Base-by-base conservation (phyloP, 805 yeast genomes). In the Hanseniaspora valbyensis region DNA sequence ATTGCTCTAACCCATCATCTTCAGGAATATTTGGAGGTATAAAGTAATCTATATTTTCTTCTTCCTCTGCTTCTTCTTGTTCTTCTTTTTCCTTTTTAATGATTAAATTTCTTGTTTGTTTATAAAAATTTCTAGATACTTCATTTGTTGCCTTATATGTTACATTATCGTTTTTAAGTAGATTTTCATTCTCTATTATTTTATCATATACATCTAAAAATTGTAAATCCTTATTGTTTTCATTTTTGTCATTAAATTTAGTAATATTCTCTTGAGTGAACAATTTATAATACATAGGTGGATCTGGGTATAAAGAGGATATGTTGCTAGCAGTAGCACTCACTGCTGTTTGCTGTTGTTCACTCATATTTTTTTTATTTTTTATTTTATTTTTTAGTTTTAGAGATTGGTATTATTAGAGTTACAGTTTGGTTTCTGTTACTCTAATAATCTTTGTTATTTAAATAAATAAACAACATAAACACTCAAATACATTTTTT, bases 231-330 rank as follows among this genome's bases (percentile, higher is more conserved):
- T 33, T 25, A 64, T 61, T n/a, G 14, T 22, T 24, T 22, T 13
- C 29, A 10, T 55, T 58, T 14, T 57, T 53, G 26, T n/a, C n/a
- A n/a, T n/a, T n/a, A n/a, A n/a, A 66, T 59, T 70, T 72, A 19
- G 64, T 68, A n/a, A 76, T 56, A 59, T 88, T 87, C 53, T 77
- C 84, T 2, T 68, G 60, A 0, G 95, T 85, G 69, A 86, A 90
- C 58, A 73, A 77, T 61, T 78, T 76, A 56, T 78, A 75, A 60
- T 77, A 86, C 8, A 84, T 83, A 8, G 98, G 98, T 2, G 98
- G 97, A 1, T 95, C 94, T 2, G 98, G 98, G 57, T 85, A 92
- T 38, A 90, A 71, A 6, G 95, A 78, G 14, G 95, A 74, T 32
- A 74, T 66, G 38, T 62, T 66, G 45, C 63, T 64, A 4, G n/a